Evolutionary conservation across 2,329 filamentous ascomycete genomes (phyloP).

Genomic region (Diplocarpon rosae): DNA sequence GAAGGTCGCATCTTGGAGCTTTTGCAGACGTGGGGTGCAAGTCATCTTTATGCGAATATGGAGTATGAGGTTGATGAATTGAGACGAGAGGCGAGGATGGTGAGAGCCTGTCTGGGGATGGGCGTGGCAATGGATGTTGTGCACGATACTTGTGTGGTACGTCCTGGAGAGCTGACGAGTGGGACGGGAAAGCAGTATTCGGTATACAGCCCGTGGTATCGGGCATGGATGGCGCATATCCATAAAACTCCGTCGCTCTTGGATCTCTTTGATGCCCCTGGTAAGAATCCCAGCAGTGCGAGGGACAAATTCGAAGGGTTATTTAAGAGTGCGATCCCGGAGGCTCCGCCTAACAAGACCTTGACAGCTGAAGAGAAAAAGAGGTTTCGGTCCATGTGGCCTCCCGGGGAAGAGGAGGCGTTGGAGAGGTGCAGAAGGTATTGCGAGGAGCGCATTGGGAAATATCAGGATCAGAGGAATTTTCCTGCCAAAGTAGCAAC

Average conservation of each 20-base stretch:
- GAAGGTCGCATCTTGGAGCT: constrained; percentile 51
- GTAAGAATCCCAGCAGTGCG: constrained; percentile 37
- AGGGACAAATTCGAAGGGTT: constrained; percentile 39
- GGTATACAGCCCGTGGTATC: constrained; percentile 76
- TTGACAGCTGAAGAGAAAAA: constrained; percentile 48
- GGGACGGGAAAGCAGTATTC: constrained; percentile 69
- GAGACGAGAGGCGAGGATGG: constrained; percentile 59
- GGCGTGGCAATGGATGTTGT: constrained; percentile 60
- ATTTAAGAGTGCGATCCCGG: constrained; percentile 51
- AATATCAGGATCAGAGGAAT: constrained; percentile 56
- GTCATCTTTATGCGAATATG: constrained; percentile 69
- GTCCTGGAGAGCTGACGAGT: constrained; percentile 56
- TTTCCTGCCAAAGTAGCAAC: constrained; percentile 52
- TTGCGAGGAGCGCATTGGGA: constrained; percentile 47
- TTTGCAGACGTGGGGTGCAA: constrained; percentile 60
- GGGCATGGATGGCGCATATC: constrained; percentile 62
- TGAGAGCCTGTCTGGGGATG: constrained; percentile 47
- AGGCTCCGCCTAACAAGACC: constrained; percentile 50
- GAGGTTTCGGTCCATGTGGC: constrained; percentile 52
- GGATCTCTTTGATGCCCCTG: constrained; percentile 46
- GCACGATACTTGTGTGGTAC: constrained; percentile 75
- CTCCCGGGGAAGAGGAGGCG: constrained; percentile 66
- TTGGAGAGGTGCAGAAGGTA: constrained; percentile 53
- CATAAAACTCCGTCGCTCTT: constrained; percentile 59
- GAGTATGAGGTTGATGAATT: constrained; percentile 92